Evolutionary conservation across 2,329 filamentous ascomycete species (phyloP).

Genomic region (Eutypa lata): DNA sequence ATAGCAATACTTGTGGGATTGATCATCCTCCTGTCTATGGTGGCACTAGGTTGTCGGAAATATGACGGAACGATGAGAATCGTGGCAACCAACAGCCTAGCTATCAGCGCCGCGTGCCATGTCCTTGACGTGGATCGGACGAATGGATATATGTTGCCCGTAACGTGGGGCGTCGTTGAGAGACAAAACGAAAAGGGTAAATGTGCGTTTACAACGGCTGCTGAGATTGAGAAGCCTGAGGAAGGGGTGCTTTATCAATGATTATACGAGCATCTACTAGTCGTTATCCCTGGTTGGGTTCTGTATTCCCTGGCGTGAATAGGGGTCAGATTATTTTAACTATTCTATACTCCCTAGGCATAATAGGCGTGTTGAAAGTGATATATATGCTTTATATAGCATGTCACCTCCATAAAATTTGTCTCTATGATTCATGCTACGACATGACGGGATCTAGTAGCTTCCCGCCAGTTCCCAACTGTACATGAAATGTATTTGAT

Average conservation of each 20-base stretch:
- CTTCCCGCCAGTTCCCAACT: too few species aligned
- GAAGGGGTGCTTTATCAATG: constrained; percentile 7
- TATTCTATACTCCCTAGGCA: too few species aligned
- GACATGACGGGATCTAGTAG: too few species aligned
- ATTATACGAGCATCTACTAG: too few species aligned
- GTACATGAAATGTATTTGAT: too few species aligned
- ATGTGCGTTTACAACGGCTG: constrained; percentile 20
- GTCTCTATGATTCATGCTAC: too few species aligned
- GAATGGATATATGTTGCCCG: constrained; percentile 20
- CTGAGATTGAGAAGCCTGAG: constrained; percentile 5
- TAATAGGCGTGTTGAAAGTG: too few species aligned
- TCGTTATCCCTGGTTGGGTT: too few species aligned
- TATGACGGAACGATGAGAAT: constrained; percentile 31
- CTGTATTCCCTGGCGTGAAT: too few species aligned
- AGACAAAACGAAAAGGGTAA: constrained; percentile 14
- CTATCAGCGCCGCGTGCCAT: constrained; percentile 30
- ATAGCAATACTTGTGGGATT: constrained; percentile 13
- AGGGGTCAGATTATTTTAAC: too few species aligned
- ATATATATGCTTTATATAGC: too few species aligned
- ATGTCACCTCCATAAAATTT: too few species aligned
- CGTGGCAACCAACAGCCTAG: constrained; percentile 28
- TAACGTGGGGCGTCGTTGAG: constrained; percentile 25
- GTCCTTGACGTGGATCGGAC: constrained; percentile 14
- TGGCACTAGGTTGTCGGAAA: constrained; percentile 19
- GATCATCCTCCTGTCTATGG: constrained; percentile 9